These are phyloP conservation scores for Candida morakotiae DNA, from an alignment of 805 yeast genomes.

Conservation along the genomic window DNA sequence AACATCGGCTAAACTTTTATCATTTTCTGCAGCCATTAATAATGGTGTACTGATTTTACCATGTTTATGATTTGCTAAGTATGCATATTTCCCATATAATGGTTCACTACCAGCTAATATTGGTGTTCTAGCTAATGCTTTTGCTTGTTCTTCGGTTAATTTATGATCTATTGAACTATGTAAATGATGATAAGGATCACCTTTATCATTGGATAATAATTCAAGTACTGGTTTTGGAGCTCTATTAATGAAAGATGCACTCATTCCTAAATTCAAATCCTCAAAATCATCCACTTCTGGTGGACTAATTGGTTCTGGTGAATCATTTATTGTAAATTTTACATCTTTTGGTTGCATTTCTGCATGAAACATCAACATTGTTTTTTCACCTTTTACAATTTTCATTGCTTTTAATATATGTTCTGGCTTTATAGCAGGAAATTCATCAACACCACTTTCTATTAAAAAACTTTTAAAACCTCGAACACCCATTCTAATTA, in stretches of 20 bases:
- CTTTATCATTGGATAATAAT: constrained; percentile 17
- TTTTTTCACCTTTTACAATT: constrained; percentile 54
- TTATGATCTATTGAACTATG: constrained; percentile 27
- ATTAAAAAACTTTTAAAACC: constrained; percentile 93
- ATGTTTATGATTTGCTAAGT: constrained; percentile 28
- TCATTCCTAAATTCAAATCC: constrained; percentile 33
- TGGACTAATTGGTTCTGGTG: neutral
- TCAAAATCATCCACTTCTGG: constrained; percentile 13
- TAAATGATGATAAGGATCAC: constrained; percentile 30
- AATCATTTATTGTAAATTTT: neutral
- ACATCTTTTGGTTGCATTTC: constrained; percentile 60
- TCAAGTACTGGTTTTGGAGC: constrained; percentile 38
- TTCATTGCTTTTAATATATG: constrained; percentile 69
- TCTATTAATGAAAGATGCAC: constrained; percentile 34
- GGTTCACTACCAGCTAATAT: constrained; percentile 59
- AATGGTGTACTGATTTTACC: constrained; percentile 12
- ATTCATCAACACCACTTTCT: constrained; percentile 95
- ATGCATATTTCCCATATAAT: constrained; percentile 42
- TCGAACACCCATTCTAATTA: constrained; percentile 81
- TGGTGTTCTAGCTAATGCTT: constrained; percentile 53
- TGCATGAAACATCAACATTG: constrained; percentile 89
- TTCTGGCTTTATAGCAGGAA: constrained; percentile 69
- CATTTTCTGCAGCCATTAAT: constrained; percentile 37
- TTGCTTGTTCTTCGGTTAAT: constrained; percentile 48
- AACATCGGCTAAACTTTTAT: constrained; percentile 37